Evolutionary conservation across 495 filamentous ascomycete genomes (phyloP).

Genomic region (Talaromyces liani): DNA sequence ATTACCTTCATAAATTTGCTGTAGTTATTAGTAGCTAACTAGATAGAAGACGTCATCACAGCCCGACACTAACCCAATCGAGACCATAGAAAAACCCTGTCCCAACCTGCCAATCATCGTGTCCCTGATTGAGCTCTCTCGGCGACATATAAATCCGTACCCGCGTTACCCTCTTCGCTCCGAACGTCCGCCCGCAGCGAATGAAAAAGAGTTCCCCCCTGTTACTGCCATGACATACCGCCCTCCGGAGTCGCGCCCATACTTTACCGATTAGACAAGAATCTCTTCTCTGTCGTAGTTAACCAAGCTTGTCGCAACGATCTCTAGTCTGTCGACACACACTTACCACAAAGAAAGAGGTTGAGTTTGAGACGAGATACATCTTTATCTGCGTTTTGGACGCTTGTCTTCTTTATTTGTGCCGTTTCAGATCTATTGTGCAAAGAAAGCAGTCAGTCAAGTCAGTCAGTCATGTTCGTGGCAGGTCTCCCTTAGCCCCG

Average conservation of each 20-base stretch:
- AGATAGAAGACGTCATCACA: neutral
- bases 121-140: neutral
- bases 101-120: neutral
- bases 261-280: constrained; percentile 5
- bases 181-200: neutral
- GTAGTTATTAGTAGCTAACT: neutral
- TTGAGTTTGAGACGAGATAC: neutral
- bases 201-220: neutral
- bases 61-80: neutral
- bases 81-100: neutral
- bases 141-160: neutral
- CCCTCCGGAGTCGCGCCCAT: constrained; percentile 1
- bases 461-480: constrained; percentile 4
- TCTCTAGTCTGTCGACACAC: neutral
- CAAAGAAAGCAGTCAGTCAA: neutral
- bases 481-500: constrained; percentile 6
- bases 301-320: neutral
- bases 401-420: neutral
- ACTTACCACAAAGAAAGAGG: neutral
- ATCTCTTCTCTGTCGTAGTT: neutral
- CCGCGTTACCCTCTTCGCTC: neutral
- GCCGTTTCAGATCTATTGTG: neutral
- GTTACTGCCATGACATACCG: neutral
- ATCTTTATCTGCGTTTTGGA: neutral
- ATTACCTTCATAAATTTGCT: no score